Evolutionary conservation across 441 rosid species (phyloP).

Genomic region (Codiaeum variegatum): DNA sequence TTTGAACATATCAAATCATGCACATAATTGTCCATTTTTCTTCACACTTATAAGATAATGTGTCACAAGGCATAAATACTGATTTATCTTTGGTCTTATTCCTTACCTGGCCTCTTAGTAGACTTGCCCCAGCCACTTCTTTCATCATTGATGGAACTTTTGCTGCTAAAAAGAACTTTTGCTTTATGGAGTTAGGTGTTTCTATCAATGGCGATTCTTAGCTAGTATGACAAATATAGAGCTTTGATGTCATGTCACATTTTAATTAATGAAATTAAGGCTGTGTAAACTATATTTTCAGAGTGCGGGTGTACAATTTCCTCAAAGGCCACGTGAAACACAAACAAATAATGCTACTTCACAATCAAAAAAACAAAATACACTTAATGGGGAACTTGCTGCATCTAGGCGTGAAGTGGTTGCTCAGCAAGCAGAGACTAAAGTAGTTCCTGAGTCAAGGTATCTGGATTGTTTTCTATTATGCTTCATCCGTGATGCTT

Average conservation of each 20-base stretch:
- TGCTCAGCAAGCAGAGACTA: slow-evolving; percentile 44
- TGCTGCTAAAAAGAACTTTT: background rate
- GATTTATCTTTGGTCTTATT: background rate
- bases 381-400: slow-evolving; percentile 60
- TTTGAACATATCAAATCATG: background rate
- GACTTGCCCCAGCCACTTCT: background rate
- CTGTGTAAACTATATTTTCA: slow-evolving; percentile 27
- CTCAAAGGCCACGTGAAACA: slow-evolving; percentile 50
- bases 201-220: background rate
- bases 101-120: background rate
- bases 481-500: background rate
- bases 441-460: slow-evolving; percentile 59
- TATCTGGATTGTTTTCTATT: slow-evolving; percentile 4
- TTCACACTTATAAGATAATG: background rate
- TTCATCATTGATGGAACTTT: background rate
- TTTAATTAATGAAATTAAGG: slow-evolving; percentile 10
- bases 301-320: slow-evolving; percentile 86
- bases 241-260: background rate
- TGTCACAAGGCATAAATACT: background rate
- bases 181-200: background rate
- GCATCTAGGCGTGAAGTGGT: slow-evolving; percentile 48
- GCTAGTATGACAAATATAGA: background rate
- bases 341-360: slow-evolving; percentile 43
- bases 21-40: background rate
- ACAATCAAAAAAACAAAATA: slow-evolving; percentile 36